Evolutionary conservation across 495 filamentous ascomycete species (phyloP).

Genomic region (Aspergillus haitiensis): DNA sequence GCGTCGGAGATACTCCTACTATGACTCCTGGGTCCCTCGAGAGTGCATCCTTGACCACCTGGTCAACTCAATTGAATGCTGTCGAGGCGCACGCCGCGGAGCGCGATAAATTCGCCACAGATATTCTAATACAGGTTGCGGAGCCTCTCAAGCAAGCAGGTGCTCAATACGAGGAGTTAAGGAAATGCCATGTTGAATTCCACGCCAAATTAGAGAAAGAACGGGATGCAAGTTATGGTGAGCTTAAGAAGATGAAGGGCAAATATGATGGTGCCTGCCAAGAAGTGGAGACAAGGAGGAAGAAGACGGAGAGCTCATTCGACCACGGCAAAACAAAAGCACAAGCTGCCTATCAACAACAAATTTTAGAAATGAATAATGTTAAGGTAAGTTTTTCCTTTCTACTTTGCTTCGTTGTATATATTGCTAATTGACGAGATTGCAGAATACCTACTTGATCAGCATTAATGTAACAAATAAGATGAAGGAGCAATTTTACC

Average conservation of each 20-base stretch:
- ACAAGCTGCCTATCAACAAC: constrained; percentile 84
- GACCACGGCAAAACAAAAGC: constrained; percentile 84
- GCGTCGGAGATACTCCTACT: constrained; percentile 88
- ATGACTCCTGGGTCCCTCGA: constrained; percentile 96
- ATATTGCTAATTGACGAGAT: constrained; percentile 20
- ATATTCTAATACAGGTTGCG: constrained; percentile 74
- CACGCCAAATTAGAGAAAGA: constrained; percentile 86
- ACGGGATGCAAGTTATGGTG: constrained; percentile 75
- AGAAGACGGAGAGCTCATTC: constrained; percentile 87
- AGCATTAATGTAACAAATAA: constrained; percentile 94
- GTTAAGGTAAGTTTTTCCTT: constrained; percentile 61
- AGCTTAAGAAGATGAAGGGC: constrained; percentile 85
- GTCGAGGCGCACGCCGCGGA: constrained; percentile 86
- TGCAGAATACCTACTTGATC: constrained; percentile 89
- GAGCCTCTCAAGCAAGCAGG: constrained; percentile 76
- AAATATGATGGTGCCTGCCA: constrained; percentile 93
- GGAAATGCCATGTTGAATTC: constrained; percentile 88
- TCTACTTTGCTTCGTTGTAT: constrained; percentile 4
- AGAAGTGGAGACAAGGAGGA: constrained; percentile 90
- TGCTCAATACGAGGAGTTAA: constrained; percentile 81
- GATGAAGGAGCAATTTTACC: constrained; percentile 92
- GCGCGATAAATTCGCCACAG: constrained; percentile 77
- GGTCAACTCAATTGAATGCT: constrained; percentile 88
- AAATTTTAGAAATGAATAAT: constrained; percentile 91
- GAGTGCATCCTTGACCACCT: constrained; percentile 93